phyloP scores from a whole-genome alignment of 2,329 filamentous ascomycete genomes.

The Colletotrichum gloeosporioides region DNA sequence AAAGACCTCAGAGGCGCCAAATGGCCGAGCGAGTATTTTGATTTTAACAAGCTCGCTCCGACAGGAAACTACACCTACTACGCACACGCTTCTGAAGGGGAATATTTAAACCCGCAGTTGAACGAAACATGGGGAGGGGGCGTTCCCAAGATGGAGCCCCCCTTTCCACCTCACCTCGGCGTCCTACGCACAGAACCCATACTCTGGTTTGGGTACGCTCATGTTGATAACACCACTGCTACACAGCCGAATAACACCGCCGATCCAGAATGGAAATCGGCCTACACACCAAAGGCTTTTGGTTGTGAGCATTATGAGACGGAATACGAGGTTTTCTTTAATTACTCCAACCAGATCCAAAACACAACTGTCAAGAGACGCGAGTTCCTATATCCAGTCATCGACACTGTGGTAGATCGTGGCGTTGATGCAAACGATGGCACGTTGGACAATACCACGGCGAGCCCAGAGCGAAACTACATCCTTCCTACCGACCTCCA shows the following conservation, averaged over 20 bases:
- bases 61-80: slow-evolving; percentile 35
- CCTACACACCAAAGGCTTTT: slow-evolving; percentile 36
- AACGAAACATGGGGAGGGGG: slow-evolving; percentile 29
- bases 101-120: slow-evolving; percentile 32
- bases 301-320: slow-evolving; percentile 40
- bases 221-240: slow-evolving; percentile 27
- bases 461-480: slow-evolving; percentile 29
- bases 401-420: slow-evolving; percentile 31
- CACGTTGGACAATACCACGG: slow-evolving; percentile 35
- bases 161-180: slow-evolving; percentile 32
- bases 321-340: slow-evolving; percentile 34
- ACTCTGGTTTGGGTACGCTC: slow-evolving; percentile 39
- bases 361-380: slow-evolving; percentile 24
- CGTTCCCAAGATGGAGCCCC: slow-evolving; percentile 24
- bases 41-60: slow-evolving; percentile 31
- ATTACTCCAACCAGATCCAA: slow-evolving; percentile 31
- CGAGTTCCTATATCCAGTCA: slow-evolving; percentile 27
- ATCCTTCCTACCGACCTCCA: slow-evolving; percentile 26
- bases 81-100: slow-evolving; percentile 28
- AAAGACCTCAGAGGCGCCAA: slow-evolving; percentile 25
- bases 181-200: slow-evolving; percentile 38
- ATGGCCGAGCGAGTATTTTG: slow-evolving; percentile 26
- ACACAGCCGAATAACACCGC: slow-evolving; percentile 22
- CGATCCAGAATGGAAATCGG: slow-evolving; percentile 29
- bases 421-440: slow-evolving; percentile 33